A percentile compares a stretch with the other conserved stretches of the same genome.
Evolutionary conservation across 805 yeast species (phyloP).

Genomic region (Saccharomycopsis fodiens): DNA sequence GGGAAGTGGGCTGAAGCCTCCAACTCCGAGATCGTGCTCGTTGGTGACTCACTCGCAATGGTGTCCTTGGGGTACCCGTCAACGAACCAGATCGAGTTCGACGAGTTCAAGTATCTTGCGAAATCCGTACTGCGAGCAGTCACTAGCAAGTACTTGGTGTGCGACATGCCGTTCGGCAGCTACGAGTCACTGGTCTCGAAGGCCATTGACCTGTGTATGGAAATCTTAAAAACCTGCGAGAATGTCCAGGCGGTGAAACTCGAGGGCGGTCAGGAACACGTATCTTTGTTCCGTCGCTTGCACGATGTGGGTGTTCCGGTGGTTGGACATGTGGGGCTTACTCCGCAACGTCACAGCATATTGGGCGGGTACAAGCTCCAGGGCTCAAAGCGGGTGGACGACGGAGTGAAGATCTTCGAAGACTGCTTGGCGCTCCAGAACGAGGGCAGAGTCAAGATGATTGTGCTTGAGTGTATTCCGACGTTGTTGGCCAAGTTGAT

Average conservation of each 20-base stretch:
- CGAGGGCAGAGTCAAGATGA: constrained; percentile 61
- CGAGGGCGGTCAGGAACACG: constrained; percentile 67
- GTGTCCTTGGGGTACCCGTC: constrained; percentile 75
- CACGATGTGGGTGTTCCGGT: constrained; percentile 76
- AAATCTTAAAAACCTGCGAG: constrained; percentile 47
- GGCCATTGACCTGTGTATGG: constrained; percentile 53
- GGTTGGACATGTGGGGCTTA: constrained; percentile 85
- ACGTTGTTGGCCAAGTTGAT: constrained; percentile 56
- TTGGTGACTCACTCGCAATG: constrained; percentile 95
- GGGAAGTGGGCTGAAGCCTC: constrained; percentile 62
- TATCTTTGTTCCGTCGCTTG: constrained; percentile 46
- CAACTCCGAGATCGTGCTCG: constrained; percentile 59
- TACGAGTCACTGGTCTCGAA: constrained; percentile 59
- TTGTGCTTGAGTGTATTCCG: constrained; percentile 85
- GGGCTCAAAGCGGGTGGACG: constrained; percentile 46
- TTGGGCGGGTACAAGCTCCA: constrained; percentile 87
- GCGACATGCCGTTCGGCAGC: constrained; percentile 85
- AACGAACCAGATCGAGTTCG: constrained; percentile 68
- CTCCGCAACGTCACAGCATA: constrained; percentile 78
- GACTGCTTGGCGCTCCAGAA: constrained; percentile 66
- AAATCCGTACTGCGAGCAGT: constrained; percentile 72
- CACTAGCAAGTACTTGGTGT: constrained; percentile 57
- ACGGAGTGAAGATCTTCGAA: constrained; percentile 49
- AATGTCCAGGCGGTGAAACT: constrained; percentile 62
- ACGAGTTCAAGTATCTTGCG: constrained; percentile 72